Conservation (phyloP, 495 filamentous ascomycete species). For the Recurvomyces mirabilis region DNA sequence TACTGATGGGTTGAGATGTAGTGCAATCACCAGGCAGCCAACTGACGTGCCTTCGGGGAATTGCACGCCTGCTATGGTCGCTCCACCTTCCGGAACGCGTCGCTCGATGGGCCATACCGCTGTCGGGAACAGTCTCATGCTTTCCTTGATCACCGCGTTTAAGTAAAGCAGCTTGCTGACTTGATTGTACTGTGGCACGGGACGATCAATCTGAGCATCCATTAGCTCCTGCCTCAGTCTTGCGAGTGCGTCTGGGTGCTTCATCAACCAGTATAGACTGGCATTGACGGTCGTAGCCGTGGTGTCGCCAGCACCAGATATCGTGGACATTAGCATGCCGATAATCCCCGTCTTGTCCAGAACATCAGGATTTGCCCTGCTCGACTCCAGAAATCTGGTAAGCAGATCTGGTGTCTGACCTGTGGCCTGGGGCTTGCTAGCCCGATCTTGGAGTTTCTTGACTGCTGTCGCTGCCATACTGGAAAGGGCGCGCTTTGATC, state of each 20-base stretch:
- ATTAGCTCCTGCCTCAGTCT: slow-evolving; percentile 25
- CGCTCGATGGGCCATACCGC: slow-evolving; percentile 3
- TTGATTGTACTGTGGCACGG: slow-evolving; percentile 24
- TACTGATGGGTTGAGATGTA: slow-evolving; percentile 2
- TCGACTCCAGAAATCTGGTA: neutral
- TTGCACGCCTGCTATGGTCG: slow-evolving; percentile 3
- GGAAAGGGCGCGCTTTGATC: neutral
- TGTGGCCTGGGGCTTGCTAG: neutral
- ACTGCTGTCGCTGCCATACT: neutral
- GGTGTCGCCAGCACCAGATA: slow-evolving; percentile 41
- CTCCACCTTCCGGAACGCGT: slow-evolving; percentile 5
- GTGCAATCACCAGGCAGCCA: neutral
- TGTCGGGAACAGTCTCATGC: slow-evolving; percentile 7
- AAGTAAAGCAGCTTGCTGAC: slow-evolving; percentile 9
- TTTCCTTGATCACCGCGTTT: slow-evolving; percentile 2
- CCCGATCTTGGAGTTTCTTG: neutral
- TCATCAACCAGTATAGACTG: slow-evolving; percentile 53
- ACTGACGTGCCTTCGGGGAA: slow-evolving; percentile 7
- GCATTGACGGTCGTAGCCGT: slow-evolving; percentile 50
- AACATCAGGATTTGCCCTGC: neutral
- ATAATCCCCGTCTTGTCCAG: neutral
- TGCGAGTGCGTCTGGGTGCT: slow-evolving; percentile 37
- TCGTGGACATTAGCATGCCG: neutral
- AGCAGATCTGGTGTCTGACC: neutral
- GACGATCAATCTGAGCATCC: slow-evolving; percentile 40